Conservation (phyloP, 2,329 filamentous ascomycete genomes). For the Ilyonectria mors-panacis region DNA sequence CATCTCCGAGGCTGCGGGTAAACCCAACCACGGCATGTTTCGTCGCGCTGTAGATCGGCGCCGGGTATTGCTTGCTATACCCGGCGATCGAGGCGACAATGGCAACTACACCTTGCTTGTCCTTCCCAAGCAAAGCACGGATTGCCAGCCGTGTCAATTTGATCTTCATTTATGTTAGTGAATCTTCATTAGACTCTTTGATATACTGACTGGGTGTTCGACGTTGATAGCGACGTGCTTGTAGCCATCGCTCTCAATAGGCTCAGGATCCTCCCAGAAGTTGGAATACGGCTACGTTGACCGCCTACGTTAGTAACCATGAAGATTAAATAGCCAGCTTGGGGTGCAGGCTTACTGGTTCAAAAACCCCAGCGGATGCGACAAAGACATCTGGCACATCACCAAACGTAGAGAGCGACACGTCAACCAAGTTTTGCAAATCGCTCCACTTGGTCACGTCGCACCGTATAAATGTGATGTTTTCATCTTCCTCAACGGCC, state of each 20-base stretch:
- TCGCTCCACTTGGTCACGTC: slow-evolving; percentile 27
- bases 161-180: not conserved
- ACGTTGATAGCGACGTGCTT: slow-evolving; percentile 26
- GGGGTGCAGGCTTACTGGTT: slow-evolving; percentile 3
- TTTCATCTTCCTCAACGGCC: not conserved
- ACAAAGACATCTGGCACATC: slow-evolving; percentile 27
- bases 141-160: slow-evolving; percentile 25
- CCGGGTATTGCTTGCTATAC: slow-evolving; percentile 23
- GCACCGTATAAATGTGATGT: slow-evolving; percentile 13
- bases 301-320: not conserved
- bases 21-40: slow-evolving; percentile 18
- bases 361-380: slow-evolving; percentile 24
- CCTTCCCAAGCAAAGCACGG: slow-evolving; percentile 24
- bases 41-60: slow-evolving; percentile 23
- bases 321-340: too few species aligned
- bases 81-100: slow-evolving; percentile 22
- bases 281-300: slow-evolving; percentile 20
- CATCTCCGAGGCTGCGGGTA: slow-evolving; percentile 9
- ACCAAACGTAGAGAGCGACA: slow-evolving; percentile 5
- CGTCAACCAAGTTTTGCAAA: slow-evolving; percentile 11
- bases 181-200: not conserved
- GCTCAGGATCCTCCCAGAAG: slow-evolving; percentile 28
- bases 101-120: slow-evolving; percentile 22
- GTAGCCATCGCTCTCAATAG: slow-evolving; percentile 16
- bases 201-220: slow-evolving; percentile 10